Evolutionary conservation across 208 protist species (phyloP), one percentile per base, ranked within the genome.

Genomic region (Kentomonas sorsogonicus): DNA sequence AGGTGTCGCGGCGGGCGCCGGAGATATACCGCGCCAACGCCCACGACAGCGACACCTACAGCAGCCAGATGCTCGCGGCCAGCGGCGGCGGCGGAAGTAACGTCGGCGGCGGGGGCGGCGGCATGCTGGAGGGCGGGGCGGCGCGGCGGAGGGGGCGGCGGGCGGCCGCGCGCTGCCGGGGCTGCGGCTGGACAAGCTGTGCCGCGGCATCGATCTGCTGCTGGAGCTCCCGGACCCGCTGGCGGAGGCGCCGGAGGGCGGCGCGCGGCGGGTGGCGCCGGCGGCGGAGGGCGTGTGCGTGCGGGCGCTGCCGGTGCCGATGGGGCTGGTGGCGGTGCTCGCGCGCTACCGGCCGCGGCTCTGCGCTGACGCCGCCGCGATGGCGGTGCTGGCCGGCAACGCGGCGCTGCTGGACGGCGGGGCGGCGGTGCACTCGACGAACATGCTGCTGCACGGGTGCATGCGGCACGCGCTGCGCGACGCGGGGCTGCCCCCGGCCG

Each of bases 321-420:
- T 86, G 27, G 79, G 79, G 16, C 58, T 79, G 50, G 63, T 86
- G 22, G 79, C 72, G 26, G 65, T 82, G 20, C 65, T 86, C 39
- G 81, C 78, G 1, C 70, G 78, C 43, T 82, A 74, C 52, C 74
- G 74, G 23, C 66, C 74, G 0, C 73, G 78, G 38, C 75, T 82
- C 56, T 57, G 50, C n/a, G 50, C 79, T 1, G 78, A 86, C 38
- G 74, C 73, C 1, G 66, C 69, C 13, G 63, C 65, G 16, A 82
- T 79, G 74, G 72, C 67, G 15, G 62, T 86, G 52, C 54, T 79
- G 20, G 60, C 71, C 31, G 78, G 73, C 45, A 85, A 81, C 62
- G 69, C 64, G 22, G 62, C 81, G 45, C 62, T 81, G 20, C 45
- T 85, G n/a, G 78, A 85, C 31, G 69, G 69, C 27, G 78, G 73